A percentile compares a stretch with the other conserved stretches of the same genome.
Evolutionary conservation across 441 rosid species (phyloP).

Genomic region (Jatropha podagrica): DNA sequence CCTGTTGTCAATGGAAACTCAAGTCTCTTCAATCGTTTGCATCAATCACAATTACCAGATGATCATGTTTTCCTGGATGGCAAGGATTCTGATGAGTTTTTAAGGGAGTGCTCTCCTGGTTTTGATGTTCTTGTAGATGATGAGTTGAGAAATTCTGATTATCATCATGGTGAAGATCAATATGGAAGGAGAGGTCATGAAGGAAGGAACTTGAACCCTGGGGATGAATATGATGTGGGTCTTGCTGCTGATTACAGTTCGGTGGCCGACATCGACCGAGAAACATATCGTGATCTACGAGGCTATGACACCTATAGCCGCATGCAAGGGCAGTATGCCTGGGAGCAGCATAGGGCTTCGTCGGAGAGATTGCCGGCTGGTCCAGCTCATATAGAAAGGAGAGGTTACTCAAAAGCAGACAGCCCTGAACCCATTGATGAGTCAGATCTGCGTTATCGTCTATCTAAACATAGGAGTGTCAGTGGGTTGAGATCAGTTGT

Average conservation of each 20-base stretch:
- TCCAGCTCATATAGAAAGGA: conserved; percentile 47
- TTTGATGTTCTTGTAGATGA: conserved; percentile 96
- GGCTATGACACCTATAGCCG: conserved; percentile 51
- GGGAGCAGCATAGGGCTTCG: conserved; percentile 59
- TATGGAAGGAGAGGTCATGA: conserved; percentile 62
- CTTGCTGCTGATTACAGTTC: conserved; percentile 48
- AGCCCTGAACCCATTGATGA: conserved; percentile 48
- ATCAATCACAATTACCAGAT: conserved; percentile 48
- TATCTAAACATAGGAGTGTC: conserved; percentile 65
- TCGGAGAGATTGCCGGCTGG: conserved; percentile 49
- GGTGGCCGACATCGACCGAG: conserved; percentile 45
- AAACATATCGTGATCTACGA: conserved; percentile 39
- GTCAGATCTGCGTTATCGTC: conserved; percentile 69
- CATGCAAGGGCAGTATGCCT: conserved; percentile 52
- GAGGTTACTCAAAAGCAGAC: conserved; percentile 43
- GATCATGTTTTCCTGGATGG: conserved; percentile 52
- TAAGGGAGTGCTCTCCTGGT: conserved; percentile 94
- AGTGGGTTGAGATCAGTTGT: conserved; percentile 72
- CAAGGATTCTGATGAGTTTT: conserved; percentile 65
- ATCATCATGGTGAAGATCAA: conserved; percentile 68
- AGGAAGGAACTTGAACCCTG: conserved; percentile 49
- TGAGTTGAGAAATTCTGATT: conserved; percentile 65
- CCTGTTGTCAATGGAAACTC: conserved; percentile 41
- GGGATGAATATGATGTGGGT: conserved; percentile 55
- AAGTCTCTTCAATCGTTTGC: conserved; percentile 41